Evolutionary conservation across 257 asterid genomes (phyloP), one percentile per base, ranked within the genome.

Genomic region (Ophiorrhiza pumila): DNA sequence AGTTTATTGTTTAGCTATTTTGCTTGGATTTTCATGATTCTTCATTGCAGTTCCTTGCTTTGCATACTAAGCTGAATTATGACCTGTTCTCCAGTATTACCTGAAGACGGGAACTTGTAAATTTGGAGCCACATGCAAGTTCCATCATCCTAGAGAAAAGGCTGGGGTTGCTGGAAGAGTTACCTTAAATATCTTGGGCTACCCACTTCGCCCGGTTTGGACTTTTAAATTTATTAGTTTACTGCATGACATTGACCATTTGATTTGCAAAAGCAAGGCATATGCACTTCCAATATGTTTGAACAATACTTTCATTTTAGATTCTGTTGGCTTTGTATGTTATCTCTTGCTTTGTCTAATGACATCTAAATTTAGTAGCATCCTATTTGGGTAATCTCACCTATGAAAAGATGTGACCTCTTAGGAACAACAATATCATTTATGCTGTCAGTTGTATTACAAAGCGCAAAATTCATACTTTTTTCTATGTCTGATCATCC

Each of bases 91-190:
- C 73, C 77, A 93, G 98, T 88, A 90, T 84, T 93, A 85, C 86
- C 77, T 93, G 80, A 90, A 89, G 87, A 93, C 97, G 12, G 98
- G 98, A 65, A 86, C 96, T 77, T 93, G 98, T 89, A 93, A 90
- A 77, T 93, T 86, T 82, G 98, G 98, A 68, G 89, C 89, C 64
- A 87, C 96, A 0, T 93, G 98, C 90, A 93, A 86, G 78, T 93
- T 87, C 83, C 90, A 93, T 79, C 98, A 93, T 85, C 97, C 97
- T 79, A 83, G 85, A 76, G 98, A 93, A 77, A 92, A 86, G 83
- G 96, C 96, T 65, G 97, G 96, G 79, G 83, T 82, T 82, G 85
- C 91, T 78, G 98, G 95, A 82, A 84, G 90, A 82, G 97, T 91
- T 86, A 77, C 87, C 62, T 81, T 91, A 69, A 94, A 94, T 87